Conservation (phyloP, 495 filamentous ascomycete species). For the Parathielavia hyrcaniae region DNA sequence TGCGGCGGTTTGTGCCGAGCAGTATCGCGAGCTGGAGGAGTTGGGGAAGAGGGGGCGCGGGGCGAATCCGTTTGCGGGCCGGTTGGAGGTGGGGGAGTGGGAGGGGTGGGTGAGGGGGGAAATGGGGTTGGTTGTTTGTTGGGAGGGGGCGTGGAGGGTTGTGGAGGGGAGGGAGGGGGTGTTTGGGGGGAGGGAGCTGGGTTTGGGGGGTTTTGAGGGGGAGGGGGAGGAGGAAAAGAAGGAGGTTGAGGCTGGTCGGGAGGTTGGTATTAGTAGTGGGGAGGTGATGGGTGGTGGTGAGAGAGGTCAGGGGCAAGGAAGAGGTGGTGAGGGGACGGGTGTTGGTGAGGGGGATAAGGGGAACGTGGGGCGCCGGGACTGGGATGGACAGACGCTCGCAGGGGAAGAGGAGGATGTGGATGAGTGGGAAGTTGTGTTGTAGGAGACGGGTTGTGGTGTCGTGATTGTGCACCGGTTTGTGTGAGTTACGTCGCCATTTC, state of each 20-base stretch:
- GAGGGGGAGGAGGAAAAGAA: neutral
- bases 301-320: neutral
- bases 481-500: neutral
- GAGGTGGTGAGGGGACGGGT: neutral
- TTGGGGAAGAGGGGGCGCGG: neutral
- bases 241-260: too few species aligned
- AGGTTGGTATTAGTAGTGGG: neutral
- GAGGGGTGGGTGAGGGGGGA: neutral
- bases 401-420: neutral
- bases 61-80: neutral
- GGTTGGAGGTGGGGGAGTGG: neutral
- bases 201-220: neutral
- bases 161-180: neutral
- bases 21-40: constrained; percentile 3
- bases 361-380: neutral
- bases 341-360: neutral
- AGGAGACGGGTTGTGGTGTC: neutral
- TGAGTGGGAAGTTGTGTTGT: constrained; percentile 6
- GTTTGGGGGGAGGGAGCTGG: neutral
- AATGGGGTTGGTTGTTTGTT: constrained; percentile 3
- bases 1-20: constrained; percentile 4
- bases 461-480: too few species aligned
- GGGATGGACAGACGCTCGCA: constrained; percentile 8
- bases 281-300: neutral
- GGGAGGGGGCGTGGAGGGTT: constrained; percentile 9